A percentile compares a stretch with the other conserved stretches of the same genome.
Conservation (phyloP, 2,329 filamentous ascomycete genomes). For the Penicillium sp. region DNA sequence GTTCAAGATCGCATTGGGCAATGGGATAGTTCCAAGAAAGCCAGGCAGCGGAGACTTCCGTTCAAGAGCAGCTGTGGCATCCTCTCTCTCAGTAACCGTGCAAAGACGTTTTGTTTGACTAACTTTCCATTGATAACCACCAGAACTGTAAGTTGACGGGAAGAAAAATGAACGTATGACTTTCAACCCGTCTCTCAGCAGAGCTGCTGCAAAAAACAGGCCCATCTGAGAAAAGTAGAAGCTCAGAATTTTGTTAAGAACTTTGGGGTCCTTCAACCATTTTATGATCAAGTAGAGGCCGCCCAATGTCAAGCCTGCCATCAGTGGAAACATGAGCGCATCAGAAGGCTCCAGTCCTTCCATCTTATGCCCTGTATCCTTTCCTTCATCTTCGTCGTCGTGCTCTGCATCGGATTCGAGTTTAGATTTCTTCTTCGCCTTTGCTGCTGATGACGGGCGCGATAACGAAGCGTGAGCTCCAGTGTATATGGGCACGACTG, state of each 20-base stretch:
- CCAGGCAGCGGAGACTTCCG: slow-evolving; percentile 51
- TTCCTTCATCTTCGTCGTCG: slow-evolving; percentile 43
- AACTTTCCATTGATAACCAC: slow-evolving; percentile 48
- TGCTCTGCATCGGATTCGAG: slow-evolving; percentile 15
- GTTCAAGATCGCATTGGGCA: slow-evolving; percentile 33
- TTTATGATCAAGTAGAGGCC: slow-evolving; percentile 85
- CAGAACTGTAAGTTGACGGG: slow-evolving; percentile 62
- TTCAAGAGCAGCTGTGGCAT: slow-evolving; percentile 16
- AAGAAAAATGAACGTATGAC: slow-evolving; percentile 66
- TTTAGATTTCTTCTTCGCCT: slow-evolving; percentile 46
- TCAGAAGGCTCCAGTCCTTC: slow-evolving; percentile 71
- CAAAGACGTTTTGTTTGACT: slow-evolving; percentile 31
- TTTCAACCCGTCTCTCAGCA: slow-evolving; percentile 69
- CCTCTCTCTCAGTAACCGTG: slow-evolving; percentile 16
- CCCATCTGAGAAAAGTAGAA: slow-evolving; percentile 80
- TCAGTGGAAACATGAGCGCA: slow-evolving; percentile 77
- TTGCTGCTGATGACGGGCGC: slow-evolving; percentile 73
- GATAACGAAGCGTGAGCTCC: slow-evolving; percentile 81
- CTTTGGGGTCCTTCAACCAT: slow-evolving; percentile 74
- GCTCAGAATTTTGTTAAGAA: slow-evolving; percentile 78
- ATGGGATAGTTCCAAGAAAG: slow-evolving; percentile 43
- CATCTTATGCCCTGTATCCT: slow-evolving; percentile 55
- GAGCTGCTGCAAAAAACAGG: slow-evolving; percentile 68
- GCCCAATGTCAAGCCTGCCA: slow-evolving; percentile 68
- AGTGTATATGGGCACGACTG: slow-evolving; percentile 77